Base-by-base conservation (phyloP, 208 protist genomes). In the Sergeia podlipaevii region DNA sequence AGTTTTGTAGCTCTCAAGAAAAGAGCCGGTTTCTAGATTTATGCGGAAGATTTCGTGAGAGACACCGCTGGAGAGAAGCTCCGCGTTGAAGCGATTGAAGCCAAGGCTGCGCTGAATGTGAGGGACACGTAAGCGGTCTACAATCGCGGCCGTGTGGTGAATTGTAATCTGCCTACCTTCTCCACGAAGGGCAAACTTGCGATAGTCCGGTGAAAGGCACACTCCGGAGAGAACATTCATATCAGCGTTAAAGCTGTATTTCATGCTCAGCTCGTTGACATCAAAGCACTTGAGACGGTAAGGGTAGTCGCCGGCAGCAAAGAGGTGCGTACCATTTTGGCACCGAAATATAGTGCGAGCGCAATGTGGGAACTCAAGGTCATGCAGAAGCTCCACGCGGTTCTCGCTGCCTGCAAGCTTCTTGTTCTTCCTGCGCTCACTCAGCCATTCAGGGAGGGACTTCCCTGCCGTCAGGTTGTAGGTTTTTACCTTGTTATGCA, bases 231-330 rank as follows among this genome's bases (percentile, higher is more conserved):
- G 56, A 42, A 96, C 87, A 44, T 74, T 74, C 80, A 89, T 93
- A 49, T 96, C 89, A 20, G 82, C 85, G 57, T 93, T 89, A 55
- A 92, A 95, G 51, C 74, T 87, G 57, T 88, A 96, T 71, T 96
- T 96, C 84, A 94, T 91, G 62, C 80, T 90, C 5, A 96, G 72
- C 50, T 96, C 76, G 54, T 92, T 89, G 15, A 94, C 81, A 51
- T 93, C 86, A 58, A 89, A 93, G 54, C 85, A 93, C 72, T 93
- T 93, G 41, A 94, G 71, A 4, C 85, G 80, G 47, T 89, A 82
- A 20, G 85, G 85, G 59, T 96, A 96, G 48, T 93, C 85, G 17
- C 89, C 89, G 17, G 85, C 80, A 30, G 80, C 78, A 54, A 93
- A 94, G 20, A 96, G 77, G 53, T 93, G 68, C 13, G 85, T 88